phyloP scores from a whole-genome alignment of 2,329 filamentous ascomycete genomes.

The Lasiodiplodia hormozganensis region DNA sequence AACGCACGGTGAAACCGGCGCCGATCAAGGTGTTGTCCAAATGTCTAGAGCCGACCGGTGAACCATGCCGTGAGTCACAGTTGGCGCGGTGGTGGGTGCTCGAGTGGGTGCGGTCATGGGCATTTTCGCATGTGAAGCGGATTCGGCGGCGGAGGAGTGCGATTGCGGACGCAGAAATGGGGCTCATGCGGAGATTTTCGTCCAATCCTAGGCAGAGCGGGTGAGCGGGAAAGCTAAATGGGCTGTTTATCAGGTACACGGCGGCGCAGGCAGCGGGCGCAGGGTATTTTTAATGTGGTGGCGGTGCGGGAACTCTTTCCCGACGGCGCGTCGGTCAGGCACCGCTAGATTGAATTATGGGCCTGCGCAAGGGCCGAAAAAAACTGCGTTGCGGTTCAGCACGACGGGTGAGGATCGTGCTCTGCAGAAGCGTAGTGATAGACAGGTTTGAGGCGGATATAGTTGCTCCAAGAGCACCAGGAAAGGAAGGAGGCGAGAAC shows the following conservation, averaged over 20 bases:
- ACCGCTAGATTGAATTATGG: slow-evolving; percentile 16
- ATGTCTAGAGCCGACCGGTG: slow-evolving; percentile 19
- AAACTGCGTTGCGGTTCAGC: background rate
- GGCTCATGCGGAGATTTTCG: background rate
- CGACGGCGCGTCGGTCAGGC: slow-evolving; percentile 10
- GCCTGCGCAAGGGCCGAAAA: slow-evolving; percentile 4
- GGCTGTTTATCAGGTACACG: slow-evolving; percentile 26
- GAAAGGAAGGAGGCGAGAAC: background rate
- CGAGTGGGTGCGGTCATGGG: background rate
- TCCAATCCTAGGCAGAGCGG: background rate
- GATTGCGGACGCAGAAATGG: slow-evolving; percentile 12
- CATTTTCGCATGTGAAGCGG: slow-evolving; percentile 13
- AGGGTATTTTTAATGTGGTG: slow-evolving; percentile 10
- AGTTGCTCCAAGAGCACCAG: background rate
- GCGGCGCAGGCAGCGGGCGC: background rate
- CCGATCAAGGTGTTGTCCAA: slow-evolving; percentile 12
- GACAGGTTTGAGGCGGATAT: background rate
- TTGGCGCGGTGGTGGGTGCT: background rate
- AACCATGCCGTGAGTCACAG: slow-evolving; percentile 23
- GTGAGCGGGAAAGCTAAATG: slow-evolving; percentile 14
- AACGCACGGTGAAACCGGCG: background rate
- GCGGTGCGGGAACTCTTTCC: slow-evolving; percentile 28
- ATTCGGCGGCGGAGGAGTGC: background rate
- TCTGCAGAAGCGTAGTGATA: background rate
- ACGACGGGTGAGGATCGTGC: background rate